Conservation (phyloP, 371 early-diverging fungal genomes). For the Syncephalastrum sp. region DNA sequence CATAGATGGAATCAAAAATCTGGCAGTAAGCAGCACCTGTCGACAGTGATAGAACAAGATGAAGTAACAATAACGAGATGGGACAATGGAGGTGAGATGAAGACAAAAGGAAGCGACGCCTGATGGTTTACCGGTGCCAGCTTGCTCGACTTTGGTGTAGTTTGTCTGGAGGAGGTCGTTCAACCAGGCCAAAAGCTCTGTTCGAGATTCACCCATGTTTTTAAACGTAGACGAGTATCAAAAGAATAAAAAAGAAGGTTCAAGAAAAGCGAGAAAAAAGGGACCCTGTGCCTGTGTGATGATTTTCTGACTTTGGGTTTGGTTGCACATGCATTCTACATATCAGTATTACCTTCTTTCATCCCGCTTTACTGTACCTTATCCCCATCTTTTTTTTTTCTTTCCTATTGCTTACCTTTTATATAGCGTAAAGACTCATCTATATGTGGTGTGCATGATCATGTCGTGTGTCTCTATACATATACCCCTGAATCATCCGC, state of each 20-base stretch:
- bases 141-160: slow-evolving; percentile 91
- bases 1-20: slow-evolving; percentile 83
- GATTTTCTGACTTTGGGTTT: no score
- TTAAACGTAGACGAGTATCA: background rate
- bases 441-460: no score
- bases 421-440: no score
- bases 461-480: no score
- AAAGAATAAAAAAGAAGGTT: slow-evolving; percentile 1
- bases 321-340: no score
- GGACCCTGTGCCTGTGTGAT: slow-evolving; percentile 1
- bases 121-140: slow-evolving; percentile 75
- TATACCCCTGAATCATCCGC: no score
- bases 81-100: background rate
- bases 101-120: background rate
- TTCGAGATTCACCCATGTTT: slow-evolving; percentile 77
- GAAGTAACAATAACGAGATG: background rate
- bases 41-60: background rate
- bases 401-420: no score
- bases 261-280: slow-evolving; percentile 5
- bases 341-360: slow-evolving; percentile 1
- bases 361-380: background rate
- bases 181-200: slow-evolving; percentile 87
- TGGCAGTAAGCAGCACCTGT: slow-evolving; percentile 81
- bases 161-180: slow-evolving; percentile 85
- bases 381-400: background rate